Percentiles rank a stretch among this genome's conserved stretches.
Evolutionary conservation across 257 asterid genomes (phyloP).

Genomic region (Lithospermum erythrorhizon): DNA sequence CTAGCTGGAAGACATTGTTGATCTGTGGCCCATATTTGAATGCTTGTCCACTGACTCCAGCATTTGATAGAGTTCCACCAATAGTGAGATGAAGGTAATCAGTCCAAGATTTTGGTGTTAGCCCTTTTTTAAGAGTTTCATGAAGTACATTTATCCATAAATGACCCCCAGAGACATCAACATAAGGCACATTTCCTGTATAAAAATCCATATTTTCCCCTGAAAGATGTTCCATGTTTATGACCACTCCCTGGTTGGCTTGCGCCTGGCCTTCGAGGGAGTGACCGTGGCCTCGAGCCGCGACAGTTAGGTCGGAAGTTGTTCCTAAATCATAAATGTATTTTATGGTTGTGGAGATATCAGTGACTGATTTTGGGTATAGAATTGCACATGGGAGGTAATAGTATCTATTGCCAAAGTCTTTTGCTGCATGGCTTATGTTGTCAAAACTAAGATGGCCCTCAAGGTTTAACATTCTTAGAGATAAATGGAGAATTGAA

Average conservation of each 20-base stretch:
- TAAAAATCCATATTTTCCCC: conserved; percentile 36
- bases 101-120: conserved; percentile 90
- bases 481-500: conserved; percentile 24
- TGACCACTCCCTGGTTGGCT: conserved; percentile 52
- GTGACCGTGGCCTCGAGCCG: conserved; percentile 87
- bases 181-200: conserved; percentile 37
- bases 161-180: conserved; percentile 82
- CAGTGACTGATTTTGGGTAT: conserved; percentile 64
- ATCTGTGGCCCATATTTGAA: conserved; percentile 89
- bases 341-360: conserved; percentile 45
- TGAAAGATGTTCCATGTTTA: conserved; percentile 58
- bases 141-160: conserved; percentile 79
- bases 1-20: conserved; percentile 70
- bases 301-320: conserved; percentile 45
- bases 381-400: conserved; percentile 54
- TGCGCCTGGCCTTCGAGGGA: conserved; percentile 83
- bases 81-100: conserved; percentile 88
- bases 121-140: conserved; percentile 61
- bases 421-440: conserved; percentile 45
- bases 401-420: conserved; percentile 61
- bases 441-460: conserved; percentile 45
- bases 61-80: conserved; percentile 91
- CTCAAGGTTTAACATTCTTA: conserved; percentile 32
- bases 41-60: conserved; percentile 95
- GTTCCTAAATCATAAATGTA: conserved; percentile 33